Evolutionary conservation across 2,329 filamentous ascomycete species (phyloP), one percentile per base, ranked within the genome.

Genomic region (Colletotrichum incanum): DNA sequence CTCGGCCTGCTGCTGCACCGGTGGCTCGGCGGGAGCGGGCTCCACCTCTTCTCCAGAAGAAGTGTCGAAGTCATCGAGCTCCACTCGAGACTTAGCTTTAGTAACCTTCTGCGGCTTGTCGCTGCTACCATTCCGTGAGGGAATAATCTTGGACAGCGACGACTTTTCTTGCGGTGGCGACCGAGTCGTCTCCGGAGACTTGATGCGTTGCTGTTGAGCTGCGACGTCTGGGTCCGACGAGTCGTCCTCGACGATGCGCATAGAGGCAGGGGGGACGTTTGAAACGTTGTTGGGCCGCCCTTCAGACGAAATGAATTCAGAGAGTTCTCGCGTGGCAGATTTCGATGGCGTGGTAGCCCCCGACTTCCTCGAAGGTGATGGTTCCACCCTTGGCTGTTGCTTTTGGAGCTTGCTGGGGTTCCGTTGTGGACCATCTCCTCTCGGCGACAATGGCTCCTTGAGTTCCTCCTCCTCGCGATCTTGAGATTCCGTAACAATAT

Each of bases 391-490:
- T 1, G 89, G 87, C 69, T 88, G 88, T 67, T 88, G 87, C 80
- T 95, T 95, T 77, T 94, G 92, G 64, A 94, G 84, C 80, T 94
- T 95, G 83, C 89, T 90, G 4, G 89, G 81, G 67, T 89, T 86
- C 72, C 90, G 86, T 75, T 92, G 90, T 12, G 86, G 72, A 60
- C 65, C 59, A 16, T 58, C 68, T 11, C 52, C 61, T 60, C 65
- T 69, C 28, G 84, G 81, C 1, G 86, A 86, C 18, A 81, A 79
- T 59, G 87, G 85, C 52, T 83, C 81, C 56, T 88, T 86, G 5
- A 76, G 71, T 28, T 79, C 78, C 18, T 83, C 81, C 18, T 86
- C 77, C 23, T 87, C 86, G 70, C 86, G 86, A 8, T 86, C 85
- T 63, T 81, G 77, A 3, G 82, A 79, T 12, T 86, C 85, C 14